A percentile compares a stretch with the other conserved stretches of the same genome.
Conservation (phyloP, 208 protist species). For the Leishmania mexicana region DNA sequence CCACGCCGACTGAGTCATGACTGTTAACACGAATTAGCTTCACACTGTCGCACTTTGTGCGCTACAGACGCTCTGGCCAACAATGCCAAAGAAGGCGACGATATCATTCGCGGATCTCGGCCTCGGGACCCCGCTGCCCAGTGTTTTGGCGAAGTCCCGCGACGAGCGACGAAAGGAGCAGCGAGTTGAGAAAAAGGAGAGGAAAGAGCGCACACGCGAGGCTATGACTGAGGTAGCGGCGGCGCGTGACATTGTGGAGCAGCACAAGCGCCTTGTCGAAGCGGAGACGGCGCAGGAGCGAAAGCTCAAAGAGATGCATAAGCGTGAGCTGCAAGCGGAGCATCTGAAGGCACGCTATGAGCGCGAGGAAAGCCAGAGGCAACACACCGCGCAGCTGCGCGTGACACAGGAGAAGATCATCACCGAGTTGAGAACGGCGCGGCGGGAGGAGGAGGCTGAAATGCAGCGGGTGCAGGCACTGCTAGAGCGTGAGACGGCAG, state of each 20-base stretch:
- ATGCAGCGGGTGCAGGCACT: constrained; percentile 26
- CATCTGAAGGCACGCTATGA: constrained; percentile 55
- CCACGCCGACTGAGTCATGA: not conserved
- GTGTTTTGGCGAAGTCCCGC: constrained; percentile 56
- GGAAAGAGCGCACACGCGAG: constrained; percentile 55
- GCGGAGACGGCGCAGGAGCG: constrained; percentile 50
- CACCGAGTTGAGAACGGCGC: constrained; percentile 29
- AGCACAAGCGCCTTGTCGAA: constrained; percentile 65
- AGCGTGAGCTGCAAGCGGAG: constrained; percentile 57
- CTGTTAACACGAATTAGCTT: not conserved
- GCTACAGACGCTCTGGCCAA: not conserved
- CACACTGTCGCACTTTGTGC: not conserved
- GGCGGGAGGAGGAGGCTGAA: constrained; percentile 28
- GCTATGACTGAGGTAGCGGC: constrained; percentile 61
- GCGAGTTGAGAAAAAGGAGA: constrained; percentile 75
- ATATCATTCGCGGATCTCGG: constrained; percentile 86
- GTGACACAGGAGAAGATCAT: constrained; percentile 54
- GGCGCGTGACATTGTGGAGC: constrained; percentile 49
- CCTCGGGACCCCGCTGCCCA: constrained; percentile 72
- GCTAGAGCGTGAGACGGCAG: constrained; percentile 39
- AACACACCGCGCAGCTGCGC: constrained; percentile 33
- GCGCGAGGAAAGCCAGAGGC: constrained; percentile 49
- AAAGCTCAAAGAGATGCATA: constrained; percentile 64
- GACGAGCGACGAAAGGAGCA: constrained; percentile 61
- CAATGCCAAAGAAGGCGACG: constrained; percentile 52